Evolutionary conservation across 116 monocot genomes (phyloP).

Genomic region (Trichopus zeylanicus): DNA sequence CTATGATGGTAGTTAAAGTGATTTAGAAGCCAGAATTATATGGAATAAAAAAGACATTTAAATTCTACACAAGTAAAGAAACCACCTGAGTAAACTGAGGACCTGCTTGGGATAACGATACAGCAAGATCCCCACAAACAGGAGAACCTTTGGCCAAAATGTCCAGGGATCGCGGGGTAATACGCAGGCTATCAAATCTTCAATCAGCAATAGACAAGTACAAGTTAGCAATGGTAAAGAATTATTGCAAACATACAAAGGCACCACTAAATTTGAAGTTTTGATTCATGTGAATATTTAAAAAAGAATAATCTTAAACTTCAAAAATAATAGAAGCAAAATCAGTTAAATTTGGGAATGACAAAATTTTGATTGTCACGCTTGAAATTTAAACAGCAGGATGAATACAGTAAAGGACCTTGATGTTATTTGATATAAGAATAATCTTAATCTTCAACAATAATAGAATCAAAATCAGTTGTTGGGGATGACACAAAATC

Average conservation of each 20-base stretch:
- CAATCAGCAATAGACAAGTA: slow-evolving; percentile 10
- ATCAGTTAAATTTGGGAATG: background rate
- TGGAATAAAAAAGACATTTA: background rate
- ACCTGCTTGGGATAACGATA: slow-evolving; percentile 94
- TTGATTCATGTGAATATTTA: no score
- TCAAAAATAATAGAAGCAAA: no score
- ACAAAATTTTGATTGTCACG: background rate
- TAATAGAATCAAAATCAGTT: no score
- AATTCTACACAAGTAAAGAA: background rate
- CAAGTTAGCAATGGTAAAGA: slow-evolving; percentile 6
- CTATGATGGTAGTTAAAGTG: slow-evolving; percentile 24
- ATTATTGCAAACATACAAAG: background rate
- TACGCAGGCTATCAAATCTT: slow-evolving; percentile 97
- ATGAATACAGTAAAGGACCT: slow-evolving; percentile 56
- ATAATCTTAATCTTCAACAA: no score
- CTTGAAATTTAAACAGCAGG: background rate
- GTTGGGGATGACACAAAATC: background rate
- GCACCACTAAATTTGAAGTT: background rate
- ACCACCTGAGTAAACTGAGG: slow-evolving; percentile 97
- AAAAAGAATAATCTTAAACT: no score
- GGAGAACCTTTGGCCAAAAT: slow-evolving; percentile 89
- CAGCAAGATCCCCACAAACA: slow-evolving; percentile 95
- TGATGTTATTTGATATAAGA: slow-evolving; percentile 98
- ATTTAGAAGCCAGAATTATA: background rate
- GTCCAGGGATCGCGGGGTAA: slow-evolving; percentile 91